Percentiles rank a stretch among this genome's conserved stretches.
phyloP scores from a whole-genome alignment of 2,329 filamentous ascomycete genomes.

The Penicillium sp. region DNA sequence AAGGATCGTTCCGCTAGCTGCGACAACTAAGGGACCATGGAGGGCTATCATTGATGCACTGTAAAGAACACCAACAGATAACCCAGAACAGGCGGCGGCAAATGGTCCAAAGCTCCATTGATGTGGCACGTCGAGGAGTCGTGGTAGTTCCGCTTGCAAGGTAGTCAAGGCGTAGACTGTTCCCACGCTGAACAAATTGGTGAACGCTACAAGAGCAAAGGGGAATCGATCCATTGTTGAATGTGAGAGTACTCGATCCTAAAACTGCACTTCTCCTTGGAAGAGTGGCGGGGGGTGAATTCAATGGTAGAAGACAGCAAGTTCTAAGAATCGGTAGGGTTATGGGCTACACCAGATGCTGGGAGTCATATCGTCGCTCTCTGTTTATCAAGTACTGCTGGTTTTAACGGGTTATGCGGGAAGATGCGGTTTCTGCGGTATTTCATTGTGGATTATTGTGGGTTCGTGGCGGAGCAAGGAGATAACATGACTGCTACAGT shows the following conservation, averaged over 20 bases:
- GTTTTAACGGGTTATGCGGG: background rate
- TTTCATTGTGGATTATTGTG: no score
- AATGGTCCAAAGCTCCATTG: background rate
- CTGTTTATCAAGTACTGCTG: background rate
- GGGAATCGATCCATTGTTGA: background rate
- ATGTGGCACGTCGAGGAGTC: background rate
- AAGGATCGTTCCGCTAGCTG: background rate
- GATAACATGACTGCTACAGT: no score
- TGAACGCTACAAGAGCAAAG: background rate
- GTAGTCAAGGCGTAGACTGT: conserved; percentile 1
- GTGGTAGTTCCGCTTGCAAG: background rate
- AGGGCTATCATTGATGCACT: background rate
- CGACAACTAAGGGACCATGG: background rate
- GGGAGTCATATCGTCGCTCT: no score
- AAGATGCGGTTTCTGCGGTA: background rate
- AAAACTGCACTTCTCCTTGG: no score
- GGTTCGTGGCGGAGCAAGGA: no score
- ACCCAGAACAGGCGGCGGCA: background rate
- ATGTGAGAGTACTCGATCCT: no score
- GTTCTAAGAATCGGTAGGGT: no score
- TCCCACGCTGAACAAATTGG: conserved; percentile 2
- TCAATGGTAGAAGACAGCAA: no score
- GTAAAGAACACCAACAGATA: background rate
- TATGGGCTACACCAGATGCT: no score
- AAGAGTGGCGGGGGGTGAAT: no score